Evolutionary conservation across 2,329 filamentous ascomycete genomes (phyloP).

Genomic region (Venturia nashicola): DNA sequence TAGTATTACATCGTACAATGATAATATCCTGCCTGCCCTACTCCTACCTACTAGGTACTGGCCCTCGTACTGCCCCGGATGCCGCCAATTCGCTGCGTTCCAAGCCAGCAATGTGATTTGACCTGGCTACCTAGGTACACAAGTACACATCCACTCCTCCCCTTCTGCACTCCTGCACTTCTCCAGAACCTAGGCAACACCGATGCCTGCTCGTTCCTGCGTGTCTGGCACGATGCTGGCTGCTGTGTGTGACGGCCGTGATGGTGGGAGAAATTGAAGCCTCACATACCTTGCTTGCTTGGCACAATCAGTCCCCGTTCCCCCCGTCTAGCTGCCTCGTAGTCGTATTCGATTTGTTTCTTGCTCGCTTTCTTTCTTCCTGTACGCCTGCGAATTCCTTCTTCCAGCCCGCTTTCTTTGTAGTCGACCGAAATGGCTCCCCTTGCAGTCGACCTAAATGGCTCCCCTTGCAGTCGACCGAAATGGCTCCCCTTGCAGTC

Average conservation of each 20-base stretch:
- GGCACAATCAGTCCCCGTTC: not conserved
- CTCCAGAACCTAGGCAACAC: not conserved
- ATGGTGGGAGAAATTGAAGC: not conserved
- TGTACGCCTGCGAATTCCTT: not conserved
- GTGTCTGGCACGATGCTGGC: not conserved
- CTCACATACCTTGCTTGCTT: not conserved
- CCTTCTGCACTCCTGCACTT: not conserved
- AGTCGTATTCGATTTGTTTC: not conserved
- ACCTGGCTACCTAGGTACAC: not conserved
- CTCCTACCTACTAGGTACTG: too few species aligned
- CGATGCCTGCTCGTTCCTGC: not conserved
- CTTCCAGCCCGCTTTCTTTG: not conserved
- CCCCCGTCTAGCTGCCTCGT: not conserved
- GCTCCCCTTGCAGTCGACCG: too few species aligned
- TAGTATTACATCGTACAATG: too few species aligned
- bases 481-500: not conserved
- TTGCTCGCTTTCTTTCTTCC: not conserved
- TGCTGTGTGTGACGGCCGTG: not conserved
- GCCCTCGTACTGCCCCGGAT: not conserved
- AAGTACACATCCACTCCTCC: not conserved
- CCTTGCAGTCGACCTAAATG: too few species aligned
- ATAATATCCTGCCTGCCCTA: too few species aligned
- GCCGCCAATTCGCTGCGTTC: slow-evolving; percentile 1
- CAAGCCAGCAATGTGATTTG: slow-evolving; percentile 4
- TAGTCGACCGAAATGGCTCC: too few species aligned